Evolutionary conservation across 176 grass and related monocot genomes (phyloP).

Genomic region (Thalia dealbata): DNA sequence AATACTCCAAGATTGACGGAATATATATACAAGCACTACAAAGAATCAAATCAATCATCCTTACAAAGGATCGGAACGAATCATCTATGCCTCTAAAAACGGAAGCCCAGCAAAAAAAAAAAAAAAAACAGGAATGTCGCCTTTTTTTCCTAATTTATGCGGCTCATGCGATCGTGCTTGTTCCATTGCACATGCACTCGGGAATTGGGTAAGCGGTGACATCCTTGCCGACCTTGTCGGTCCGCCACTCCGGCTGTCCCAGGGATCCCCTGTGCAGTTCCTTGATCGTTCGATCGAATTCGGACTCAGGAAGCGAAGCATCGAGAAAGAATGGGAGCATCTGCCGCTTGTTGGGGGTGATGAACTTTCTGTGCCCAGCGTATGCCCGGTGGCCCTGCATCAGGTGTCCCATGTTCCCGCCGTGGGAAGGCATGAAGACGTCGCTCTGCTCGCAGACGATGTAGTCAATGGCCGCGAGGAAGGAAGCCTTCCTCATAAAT

Average conservation of each 20-base stretch:
- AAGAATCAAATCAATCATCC: neutral
- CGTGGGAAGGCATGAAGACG: constrained; percentile 19
- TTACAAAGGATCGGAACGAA: too few species aligned
- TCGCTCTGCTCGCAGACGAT: constrained; percentile 12
- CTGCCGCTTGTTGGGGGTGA: constrained; percentile 16
- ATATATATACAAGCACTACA: neutral
- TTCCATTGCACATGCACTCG: constrained; percentile 18
- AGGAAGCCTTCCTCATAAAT: constrained; percentile 1
- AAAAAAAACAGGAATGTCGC: too few species aligned
- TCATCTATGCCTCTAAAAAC: too few species aligned
- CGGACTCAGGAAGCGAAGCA: neutral
- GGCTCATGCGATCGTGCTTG: neutral
- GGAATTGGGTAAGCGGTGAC: constrained; percentile 13
- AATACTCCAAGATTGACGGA: neutral
- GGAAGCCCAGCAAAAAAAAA: too few species aligned
- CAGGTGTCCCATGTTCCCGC: constrained; percentile 16
- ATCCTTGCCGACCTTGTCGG: constrained; percentile 6
- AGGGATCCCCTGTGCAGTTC: neutral
- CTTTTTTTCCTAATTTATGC: neutral
- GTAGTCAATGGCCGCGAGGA: constrained; percentile 13
- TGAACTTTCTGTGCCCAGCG: constrained; percentile 8
- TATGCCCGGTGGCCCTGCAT: constrained; percentile 15
- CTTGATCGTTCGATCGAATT: constrained; percentile 2
- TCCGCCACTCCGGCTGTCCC: constrained; percentile 5
- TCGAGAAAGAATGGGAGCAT: neutral